Evolutionary conservation across 768 basidiomycete genomes (phyloP), one percentile per base, ranked within the genome.

Genomic region (Serendipita sp.): DNA sequence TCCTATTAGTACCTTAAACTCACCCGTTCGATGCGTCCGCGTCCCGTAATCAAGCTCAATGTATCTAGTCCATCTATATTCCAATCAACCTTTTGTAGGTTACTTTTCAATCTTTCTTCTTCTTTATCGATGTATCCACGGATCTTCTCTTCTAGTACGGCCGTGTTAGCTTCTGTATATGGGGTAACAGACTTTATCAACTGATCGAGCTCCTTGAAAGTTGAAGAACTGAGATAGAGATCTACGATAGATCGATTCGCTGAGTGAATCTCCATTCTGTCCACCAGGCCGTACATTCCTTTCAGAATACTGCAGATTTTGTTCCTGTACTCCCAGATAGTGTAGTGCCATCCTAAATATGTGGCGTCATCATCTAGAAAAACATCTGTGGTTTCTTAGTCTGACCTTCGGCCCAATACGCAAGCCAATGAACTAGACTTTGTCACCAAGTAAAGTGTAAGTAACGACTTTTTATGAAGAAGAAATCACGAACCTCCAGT

Each of bases 401-500:
- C 70, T n/a, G n/a, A 41, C 38, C 38, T 41, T 41, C 38, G 38
- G 38, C 38, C 38, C 38, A 41, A 13, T 41, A 41, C 38, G 38
- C 38, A 13, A 41, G 3, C 38, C 38, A 41, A 13, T 41, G 38
- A 41, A 41, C 4, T 13, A 41, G 38, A 41, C 38, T 41, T 51
- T 11, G 13, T 35, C 5, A 41, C 23, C 28, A 7, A 63, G 16
- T 16, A 15, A 7, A 3, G 30, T 41, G 28, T 3, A 35, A n/a
- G 34, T 32, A 1, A 7, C 8, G 13, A 18, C 8, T n/a, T 48
- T 18, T 4, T 8, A 32, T 15, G 36, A 3, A 3, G 34, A 41
- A 51, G 8, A 38, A 1, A 44, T 3, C 63, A 70, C 72, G 45
- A 41, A 70, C 70, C 70, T 73, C 74, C 74, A 77, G 11, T 70